phyloP scores from a whole-genome alignment of 2,329 filamentous ascomycete genomes.

The Dothidotthia symphoricarpi region DNA sequence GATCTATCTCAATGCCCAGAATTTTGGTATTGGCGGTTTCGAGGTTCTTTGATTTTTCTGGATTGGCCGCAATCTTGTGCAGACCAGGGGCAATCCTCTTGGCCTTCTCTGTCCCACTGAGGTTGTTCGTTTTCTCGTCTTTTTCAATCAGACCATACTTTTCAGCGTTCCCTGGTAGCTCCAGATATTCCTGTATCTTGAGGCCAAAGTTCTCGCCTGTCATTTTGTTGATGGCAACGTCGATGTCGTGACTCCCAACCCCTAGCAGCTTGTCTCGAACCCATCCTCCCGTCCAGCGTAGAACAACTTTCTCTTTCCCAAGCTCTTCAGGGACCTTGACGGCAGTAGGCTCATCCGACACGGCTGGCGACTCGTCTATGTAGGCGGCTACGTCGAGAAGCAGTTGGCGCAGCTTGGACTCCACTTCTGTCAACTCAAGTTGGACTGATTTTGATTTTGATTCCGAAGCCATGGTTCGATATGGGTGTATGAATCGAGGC shows the following conservation, averaged over 20 bases:
- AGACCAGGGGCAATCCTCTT: constrained; percentile 67
- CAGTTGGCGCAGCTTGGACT: constrained; percentile 70
- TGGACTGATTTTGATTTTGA: constrained; percentile 15
- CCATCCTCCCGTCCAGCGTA: constrained; percentile 85
- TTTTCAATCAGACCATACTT: constrained; percentile 57
- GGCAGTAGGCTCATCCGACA: constrained; percentile 27
- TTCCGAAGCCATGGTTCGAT: constrained; percentile 30
- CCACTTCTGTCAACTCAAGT: constrained; percentile 66
- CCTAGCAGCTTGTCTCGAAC: constrained; percentile 80
- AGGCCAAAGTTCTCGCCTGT: constrained; percentile 75
- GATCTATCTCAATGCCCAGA: constrained; percentile 83
- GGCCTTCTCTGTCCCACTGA: constrained; percentile 44
- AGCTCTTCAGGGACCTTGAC: constrained; percentile 47
- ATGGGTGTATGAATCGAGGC: constrained; percentile 24
- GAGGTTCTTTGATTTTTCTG: constrained; percentile 93
- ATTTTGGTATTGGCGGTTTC: constrained; percentile 87
- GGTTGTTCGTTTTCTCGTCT: constrained; percentile 40
- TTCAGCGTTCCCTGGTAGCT: constrained; percentile 56
- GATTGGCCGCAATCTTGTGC: constrained; percentile 87
- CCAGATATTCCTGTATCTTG: constrained; percentile 67
- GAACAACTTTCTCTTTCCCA: constrained; percentile 49
- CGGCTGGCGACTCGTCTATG: constrained; percentile 52
- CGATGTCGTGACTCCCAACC: constrained; percentile 73
- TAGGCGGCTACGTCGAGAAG: constrained; percentile 78
- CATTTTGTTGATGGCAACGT: constrained; percentile 82